Evolutionary conservation across 768 basidiomycete species (phyloP).

Genomic region (Mycena leptocephala): DNA sequence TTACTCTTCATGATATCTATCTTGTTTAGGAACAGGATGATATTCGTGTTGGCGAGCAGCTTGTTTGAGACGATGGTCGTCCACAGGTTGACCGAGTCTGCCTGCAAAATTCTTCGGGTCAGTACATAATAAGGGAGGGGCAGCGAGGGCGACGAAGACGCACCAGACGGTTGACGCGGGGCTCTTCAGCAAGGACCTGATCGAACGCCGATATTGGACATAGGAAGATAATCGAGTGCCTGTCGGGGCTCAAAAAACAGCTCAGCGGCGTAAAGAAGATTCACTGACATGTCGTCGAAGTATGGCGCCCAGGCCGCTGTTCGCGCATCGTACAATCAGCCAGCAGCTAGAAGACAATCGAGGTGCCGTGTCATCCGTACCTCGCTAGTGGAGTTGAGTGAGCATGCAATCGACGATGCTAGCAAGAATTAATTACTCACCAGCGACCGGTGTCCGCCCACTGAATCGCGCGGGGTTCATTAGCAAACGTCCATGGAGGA

Average conservation of each 20-base stretch:
- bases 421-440: conserved; percentile 54
- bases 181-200: conserved; percentile 79
- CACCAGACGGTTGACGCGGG: conserved; percentile 75
- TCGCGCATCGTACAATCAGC: conserved; percentile 23
- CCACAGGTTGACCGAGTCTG: conserved; percentile 87
- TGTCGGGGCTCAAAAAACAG: too few relatives aligned
- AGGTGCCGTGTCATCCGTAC: conserved; percentile 34
- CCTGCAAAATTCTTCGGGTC: conserved; percentile 67
- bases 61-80: conserved; percentile 80
- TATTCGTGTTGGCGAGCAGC: conserved; percentile 78
- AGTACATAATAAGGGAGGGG: too few relatives aligned
- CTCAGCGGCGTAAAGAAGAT: too few relatives aligned
- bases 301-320: conserved; percentile 72
- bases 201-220: conserved; percentile 83
- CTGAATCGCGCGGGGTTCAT: conserved; percentile 41
- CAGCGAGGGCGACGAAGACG: conserved; percentile 35
- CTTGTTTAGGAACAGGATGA: conserved; percentile 89
- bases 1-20: conserved; percentile 82
- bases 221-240: conserved; percentile 81
- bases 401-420: background rate
- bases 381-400: conserved; percentile 49
- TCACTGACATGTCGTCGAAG: conserved; percentile 83
- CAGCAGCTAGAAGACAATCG: conserved; percentile 6
- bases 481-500: too few relatives aligned
- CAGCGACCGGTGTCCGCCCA: conserved; percentile 78